Evolutionary conservation across 768 basidiomycete genomes (phyloP).

Genomic region (Tulasnella calospora): DNA sequence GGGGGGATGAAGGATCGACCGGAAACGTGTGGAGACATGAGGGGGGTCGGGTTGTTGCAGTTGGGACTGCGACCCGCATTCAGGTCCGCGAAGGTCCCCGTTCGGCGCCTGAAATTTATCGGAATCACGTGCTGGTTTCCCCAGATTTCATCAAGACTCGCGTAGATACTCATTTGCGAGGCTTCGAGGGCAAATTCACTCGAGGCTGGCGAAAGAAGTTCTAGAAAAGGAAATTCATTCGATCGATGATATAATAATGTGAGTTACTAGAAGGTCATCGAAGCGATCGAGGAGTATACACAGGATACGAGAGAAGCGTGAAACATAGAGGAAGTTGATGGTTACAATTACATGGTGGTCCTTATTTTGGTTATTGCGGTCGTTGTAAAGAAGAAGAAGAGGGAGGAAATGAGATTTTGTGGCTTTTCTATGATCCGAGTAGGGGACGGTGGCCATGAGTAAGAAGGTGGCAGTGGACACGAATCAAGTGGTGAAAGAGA

Average conservation of each 20-base stretch:
- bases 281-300: neutral
- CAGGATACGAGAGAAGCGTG: neutral
- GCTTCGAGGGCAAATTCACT: neutral
- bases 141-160: neutral
- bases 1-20: neutral
- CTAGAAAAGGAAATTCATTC: neutral
- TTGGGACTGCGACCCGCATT: neutral
- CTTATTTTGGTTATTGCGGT: no score
- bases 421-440: no score
- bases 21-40: neutral
- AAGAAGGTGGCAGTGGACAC: no score
- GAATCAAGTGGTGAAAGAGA: no score
- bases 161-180: neutral
- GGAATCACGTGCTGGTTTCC: neutral
- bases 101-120: neutral
- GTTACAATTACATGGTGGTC: no score
- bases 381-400: no score
- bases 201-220: neutral
- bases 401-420: no score
- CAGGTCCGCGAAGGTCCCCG: neutral
- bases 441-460: no score
- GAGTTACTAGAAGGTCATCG: neutral
- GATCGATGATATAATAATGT: neutral
- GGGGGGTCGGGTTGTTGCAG: neutral
- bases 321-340: no score